These are phyloP conservation scores for Penicillium sp. DNA, from an alignment of 2,329 filamentous ascomycete species.

Conservation along the genomic window DNA sequence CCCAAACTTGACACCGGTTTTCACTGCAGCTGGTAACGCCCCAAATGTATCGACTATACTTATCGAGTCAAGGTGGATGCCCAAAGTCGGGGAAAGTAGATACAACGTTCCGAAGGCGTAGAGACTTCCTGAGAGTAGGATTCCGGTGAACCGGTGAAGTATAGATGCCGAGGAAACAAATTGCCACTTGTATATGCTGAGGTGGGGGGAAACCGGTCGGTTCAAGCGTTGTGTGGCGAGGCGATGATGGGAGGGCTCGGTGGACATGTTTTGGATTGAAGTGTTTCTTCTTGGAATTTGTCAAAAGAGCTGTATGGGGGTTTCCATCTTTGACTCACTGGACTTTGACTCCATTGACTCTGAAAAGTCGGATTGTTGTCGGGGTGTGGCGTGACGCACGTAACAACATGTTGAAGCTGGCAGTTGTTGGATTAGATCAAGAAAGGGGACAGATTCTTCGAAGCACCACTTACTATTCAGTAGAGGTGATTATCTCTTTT, in stretches of 20 bases:
- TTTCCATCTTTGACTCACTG: not conserved
- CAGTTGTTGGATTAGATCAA: not conserved
- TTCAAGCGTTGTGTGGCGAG: slow-evolving; percentile 73
- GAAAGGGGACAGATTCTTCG: not conserved
- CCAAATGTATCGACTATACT: slow-evolving; percentile 61
- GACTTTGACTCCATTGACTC: not conserved
- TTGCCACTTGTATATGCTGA: slow-evolving; percentile 75
- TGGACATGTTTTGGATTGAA: not conserved
- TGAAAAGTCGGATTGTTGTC: not conserved
- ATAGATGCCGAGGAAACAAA: slow-evolving; percentile 74
- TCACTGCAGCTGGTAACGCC: slow-evolving; percentile 54
- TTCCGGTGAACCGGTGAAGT: slow-evolving; percentile 77
- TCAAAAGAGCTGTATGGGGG: not conserved
- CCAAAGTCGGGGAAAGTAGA: slow-evolving; percentile 70
- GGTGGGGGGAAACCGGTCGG: slow-evolving; percentile 78
- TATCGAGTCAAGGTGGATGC: slow-evolving; percentile 62
- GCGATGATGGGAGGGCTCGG: slow-evolving; percentile 10
- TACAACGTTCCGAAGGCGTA: slow-evolving; percentile 77
- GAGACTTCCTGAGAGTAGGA: slow-evolving; percentile 64
- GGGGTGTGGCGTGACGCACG: not conserved
- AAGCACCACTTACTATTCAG: not conserved
- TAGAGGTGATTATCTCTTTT: not conserved
- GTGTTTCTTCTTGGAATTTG: not conserved
- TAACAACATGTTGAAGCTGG: not conserved
- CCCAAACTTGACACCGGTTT: slow-evolving; percentile 56